A percentile compares a stretch with the other conserved stretches of the same genome.
These are phyloP conservation scores for Hura crepitans DNA, from an alignment of 441 rosid genomes.

Conservation along the genomic window DNA sequence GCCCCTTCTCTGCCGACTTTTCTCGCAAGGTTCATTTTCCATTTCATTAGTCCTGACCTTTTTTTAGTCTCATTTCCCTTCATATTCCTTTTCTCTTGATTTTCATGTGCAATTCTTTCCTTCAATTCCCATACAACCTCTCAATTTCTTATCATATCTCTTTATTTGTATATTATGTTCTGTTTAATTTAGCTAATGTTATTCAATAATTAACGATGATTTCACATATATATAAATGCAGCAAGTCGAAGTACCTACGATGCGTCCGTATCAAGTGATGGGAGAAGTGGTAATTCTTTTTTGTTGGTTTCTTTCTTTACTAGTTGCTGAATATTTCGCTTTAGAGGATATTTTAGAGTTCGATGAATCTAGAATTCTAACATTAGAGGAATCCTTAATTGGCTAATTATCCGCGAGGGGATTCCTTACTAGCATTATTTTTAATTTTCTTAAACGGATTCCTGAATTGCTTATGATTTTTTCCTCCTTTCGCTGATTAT, in stretches of 20 bases:
- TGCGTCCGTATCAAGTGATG: slow-evolving; percentile 30
- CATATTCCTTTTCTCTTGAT: neutral
- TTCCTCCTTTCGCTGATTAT: neutral
- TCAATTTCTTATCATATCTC: neutral
- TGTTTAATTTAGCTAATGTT: neutral
- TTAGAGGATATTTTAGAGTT: neutral
- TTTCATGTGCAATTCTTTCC: neutral
- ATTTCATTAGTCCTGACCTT: neutral
- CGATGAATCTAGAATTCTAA: neutral
- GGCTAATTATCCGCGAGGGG: neutral
- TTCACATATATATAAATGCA: slow-evolving; percentile 12
- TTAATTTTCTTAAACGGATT: neutral
- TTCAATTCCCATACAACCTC: neutral
- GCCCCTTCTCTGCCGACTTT: slow-evolving; percentile 19
- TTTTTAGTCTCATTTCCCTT: neutral
- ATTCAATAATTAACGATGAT: neutral
- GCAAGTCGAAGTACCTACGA: slow-evolving; percentile 22
- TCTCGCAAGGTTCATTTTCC: slow-evolving; percentile 29
- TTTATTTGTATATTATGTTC: neutral
- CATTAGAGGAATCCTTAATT: neutral
- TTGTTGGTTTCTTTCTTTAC: neutral
- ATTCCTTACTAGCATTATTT: neutral
- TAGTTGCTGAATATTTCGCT: neutral
- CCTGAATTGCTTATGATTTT: neutral
- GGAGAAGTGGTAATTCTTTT: slow-evolving; percentile 54